A percentile compares a stretch with the other conserved stretches of the same genome.
These are phyloP conservation scores for Rauvolfia tetraphylla DNA, from an alignment of 257 asterid genomes.

Conservation along the genomic window DNA sequence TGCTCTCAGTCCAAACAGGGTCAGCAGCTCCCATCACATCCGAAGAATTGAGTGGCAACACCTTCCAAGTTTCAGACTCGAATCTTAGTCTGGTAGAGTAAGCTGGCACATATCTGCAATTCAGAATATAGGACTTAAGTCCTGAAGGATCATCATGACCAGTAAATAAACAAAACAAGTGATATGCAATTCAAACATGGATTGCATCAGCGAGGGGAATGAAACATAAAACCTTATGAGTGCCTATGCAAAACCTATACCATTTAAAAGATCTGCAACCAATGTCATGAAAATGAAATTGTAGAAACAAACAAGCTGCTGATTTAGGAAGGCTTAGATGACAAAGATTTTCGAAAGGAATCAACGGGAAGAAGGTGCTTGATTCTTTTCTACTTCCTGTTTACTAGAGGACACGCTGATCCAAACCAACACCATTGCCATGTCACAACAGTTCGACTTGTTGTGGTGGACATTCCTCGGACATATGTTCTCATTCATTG, in stretches of 20 bases:
- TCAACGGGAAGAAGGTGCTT: background rate
- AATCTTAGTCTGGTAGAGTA: conserved; percentile 84
- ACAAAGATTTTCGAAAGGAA: background rate
- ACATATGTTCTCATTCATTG: background rate
- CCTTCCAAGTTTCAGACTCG: conserved; percentile 58
- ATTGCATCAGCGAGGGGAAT: background rate
- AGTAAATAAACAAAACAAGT: background rate
- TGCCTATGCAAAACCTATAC: background rate
- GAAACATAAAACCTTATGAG: background rate
- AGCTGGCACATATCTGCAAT: conserved; percentile 83
- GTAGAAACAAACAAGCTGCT: background rate
- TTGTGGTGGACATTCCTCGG: background rate
- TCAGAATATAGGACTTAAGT: background rate
- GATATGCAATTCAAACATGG: background rate
- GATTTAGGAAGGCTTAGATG: background rate
- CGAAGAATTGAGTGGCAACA: conserved; percentile 59
- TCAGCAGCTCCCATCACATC: conserved; percentile 50
- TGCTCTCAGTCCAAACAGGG: conserved; percentile 97
- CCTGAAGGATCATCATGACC: background rate
- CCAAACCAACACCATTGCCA: background rate
- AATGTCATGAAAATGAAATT: background rate
- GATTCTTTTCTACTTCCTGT: background rate
- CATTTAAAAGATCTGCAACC: background rate
- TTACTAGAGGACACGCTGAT: background rate
- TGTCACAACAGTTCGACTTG: background rate